These are phyloP conservation scores for Geotrichum reessii DNA, from an alignment of 1,139 yeast species.

Conservation along the genomic window DNA sequence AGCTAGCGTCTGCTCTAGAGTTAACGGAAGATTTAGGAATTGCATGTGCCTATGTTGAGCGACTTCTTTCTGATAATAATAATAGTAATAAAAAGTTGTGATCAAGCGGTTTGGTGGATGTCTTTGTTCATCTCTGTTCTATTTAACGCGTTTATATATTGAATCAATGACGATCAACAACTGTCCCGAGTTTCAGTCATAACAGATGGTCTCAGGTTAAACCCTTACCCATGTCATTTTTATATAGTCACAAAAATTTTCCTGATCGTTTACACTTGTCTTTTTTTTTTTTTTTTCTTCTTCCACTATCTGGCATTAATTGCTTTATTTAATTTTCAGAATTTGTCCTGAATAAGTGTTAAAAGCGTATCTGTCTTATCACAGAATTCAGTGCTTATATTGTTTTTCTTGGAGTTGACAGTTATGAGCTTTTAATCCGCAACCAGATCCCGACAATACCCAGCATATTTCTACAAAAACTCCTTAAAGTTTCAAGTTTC, in stretches of 20 bases:
- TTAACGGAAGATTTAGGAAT: conserved; percentile 19
- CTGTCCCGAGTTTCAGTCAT: neutral
- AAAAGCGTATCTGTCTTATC: neutral
- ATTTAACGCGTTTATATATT: neutral
- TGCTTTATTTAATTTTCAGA: neutral
- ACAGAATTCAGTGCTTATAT: neutral
- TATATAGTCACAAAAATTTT: neutral
- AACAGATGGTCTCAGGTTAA: neutral
- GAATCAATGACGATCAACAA: neutral
- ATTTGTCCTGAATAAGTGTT: neutral
- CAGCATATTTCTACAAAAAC: neutral
- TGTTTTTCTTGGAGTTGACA: neutral
- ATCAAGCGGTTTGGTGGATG: neutral
- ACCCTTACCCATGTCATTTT: neutral
- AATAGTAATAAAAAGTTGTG: neutral
- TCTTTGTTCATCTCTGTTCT: neutral
- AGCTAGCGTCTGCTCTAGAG: conserved; percentile 11
- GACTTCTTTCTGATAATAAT: neutral
- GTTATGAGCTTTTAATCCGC: neutral
- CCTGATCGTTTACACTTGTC: neutral
- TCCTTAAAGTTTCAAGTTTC: neutral
- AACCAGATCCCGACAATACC: neutral
- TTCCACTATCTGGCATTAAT: neutral
- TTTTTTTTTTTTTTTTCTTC: neutral
- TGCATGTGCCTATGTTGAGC: conserved; percentile 10